These are phyloP conservation scores for Penstemon barbatus DNA, from an alignment of 257 asterid species.

Conservation along the genomic window DNA sequence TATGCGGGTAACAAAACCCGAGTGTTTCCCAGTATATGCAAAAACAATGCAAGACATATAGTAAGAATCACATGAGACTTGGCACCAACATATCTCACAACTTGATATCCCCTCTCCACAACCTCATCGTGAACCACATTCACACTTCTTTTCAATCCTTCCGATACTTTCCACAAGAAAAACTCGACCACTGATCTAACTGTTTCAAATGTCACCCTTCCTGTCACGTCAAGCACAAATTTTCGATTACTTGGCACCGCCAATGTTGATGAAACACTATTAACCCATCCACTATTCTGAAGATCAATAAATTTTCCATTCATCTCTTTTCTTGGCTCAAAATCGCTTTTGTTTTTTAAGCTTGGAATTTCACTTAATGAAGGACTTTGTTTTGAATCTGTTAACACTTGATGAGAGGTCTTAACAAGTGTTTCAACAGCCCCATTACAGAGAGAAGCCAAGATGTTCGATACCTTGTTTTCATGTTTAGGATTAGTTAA, in stretches of 20 bases:
- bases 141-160: conserved; percentile 61
- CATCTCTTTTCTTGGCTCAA: conserved; percentile 36
- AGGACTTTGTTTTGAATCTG: conserved; percentile 55
- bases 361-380: conserved; percentile 29
- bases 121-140: conserved; percentile 64
- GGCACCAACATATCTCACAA: conserved; percentile 71
- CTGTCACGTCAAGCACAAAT: conserved; percentile 84
- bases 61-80: conserved; percentile 78
- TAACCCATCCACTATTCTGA: conserved; percentile 67
- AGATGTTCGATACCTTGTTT: conserved; percentile 51
- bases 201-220: conserved; percentile 89
- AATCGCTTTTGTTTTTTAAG: conserved; percentile 28
- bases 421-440: conserved; percentile 86
- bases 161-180: conserved; percentile 56
- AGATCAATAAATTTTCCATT: conserved; percentile 33
- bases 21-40: conserved; percentile 64
- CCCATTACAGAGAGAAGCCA: conserved; percentile 85
- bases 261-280: conserved; percentile 69
- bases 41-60: conserved; percentile 61
- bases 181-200: conserved; percentile 71
- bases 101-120: conserved; percentile 70
- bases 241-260: conserved; percentile 84
- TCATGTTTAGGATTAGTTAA: conserved; percentile 93
- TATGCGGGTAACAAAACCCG: conserved; percentile 62
- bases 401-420: conserved; percentile 84